These are phyloP conservation scores for Neurospora tetraspora DNA, from an alignment of 495 filamentous ascomycete species.

Conservation along the genomic window DNA sequence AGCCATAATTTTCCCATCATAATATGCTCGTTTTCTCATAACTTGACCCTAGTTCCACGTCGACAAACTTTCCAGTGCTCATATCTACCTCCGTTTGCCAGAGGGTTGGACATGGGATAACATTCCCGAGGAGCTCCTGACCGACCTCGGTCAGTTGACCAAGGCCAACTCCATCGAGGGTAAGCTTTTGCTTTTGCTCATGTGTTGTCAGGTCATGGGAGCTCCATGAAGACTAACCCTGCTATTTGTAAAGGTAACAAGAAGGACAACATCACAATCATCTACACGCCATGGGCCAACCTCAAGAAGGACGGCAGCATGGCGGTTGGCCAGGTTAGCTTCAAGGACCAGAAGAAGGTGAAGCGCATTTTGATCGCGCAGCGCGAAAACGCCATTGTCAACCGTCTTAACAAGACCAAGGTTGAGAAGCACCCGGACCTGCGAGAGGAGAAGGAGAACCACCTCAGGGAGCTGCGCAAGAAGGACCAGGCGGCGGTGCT, in stretches of 20 bases:
- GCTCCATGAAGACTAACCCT: not conserved
- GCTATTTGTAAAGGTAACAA: slow-evolving; percentile 61
- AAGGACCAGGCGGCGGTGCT: slow-evolving; percentile 57
- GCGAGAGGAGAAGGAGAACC: slow-evolving; percentile 64
- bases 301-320: slow-evolving; percentile 93
- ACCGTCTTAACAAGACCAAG: slow-evolving; percentile 93
- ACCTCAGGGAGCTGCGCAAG: slow-evolving; percentile 55
- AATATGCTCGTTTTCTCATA: not conserved
- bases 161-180: slow-evolving; percentile 99
- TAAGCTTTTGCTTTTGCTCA: slow-evolving; percentile 14
- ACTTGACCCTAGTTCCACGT: slow-evolving; percentile 67
- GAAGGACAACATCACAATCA: slow-evolving; percentile 91
- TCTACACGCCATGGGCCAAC: slow-evolving; percentile 98
- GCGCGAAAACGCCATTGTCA: slow-evolving; percentile 82
- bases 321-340: slow-evolving; percentile 89
- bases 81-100: slow-evolving; percentile 82
- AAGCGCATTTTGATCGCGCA: slow-evolving; percentile 64
- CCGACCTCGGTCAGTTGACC: slow-evolving; percentile 86
- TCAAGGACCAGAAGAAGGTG: slow-evolving; percentile 84
- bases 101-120: slow-evolving; percentile 80
- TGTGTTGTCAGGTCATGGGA: not conserved
- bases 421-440: slow-evolving; percentile 79
- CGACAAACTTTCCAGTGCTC: slow-evolving; percentile 92
- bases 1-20: not conserved
- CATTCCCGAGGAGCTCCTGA: slow-evolving; percentile 63